These are phyloP conservation scores for Dysphania ambrosioides DNA, from an alignment of 148 eudicot genomes.

Conservation along the genomic window DNA sequence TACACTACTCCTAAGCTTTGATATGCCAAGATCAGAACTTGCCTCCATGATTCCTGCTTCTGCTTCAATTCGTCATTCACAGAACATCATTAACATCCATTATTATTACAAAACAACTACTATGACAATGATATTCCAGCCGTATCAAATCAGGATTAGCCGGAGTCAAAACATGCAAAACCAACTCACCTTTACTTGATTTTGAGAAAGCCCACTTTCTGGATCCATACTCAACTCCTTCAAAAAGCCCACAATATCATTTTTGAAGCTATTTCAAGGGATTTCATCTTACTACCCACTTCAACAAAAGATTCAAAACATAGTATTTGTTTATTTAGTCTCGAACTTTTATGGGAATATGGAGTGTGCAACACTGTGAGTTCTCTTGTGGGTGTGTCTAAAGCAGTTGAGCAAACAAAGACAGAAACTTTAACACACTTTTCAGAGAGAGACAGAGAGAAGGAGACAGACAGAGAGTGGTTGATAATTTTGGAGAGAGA, in stretches of 20 bases:
- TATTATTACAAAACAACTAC: too few species aligned
- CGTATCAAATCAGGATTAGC: not conserved
- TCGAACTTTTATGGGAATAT: too few species aligned
- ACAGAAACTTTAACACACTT: conserved; percentile 5
- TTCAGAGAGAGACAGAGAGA: not conserved
- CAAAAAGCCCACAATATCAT: conserved; percentile 38
- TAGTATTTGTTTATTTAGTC: not conserved
- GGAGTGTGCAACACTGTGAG: conserved; percentile 2
- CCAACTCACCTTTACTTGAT: conserved; percentile 60
- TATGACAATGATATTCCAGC: too few species aligned
- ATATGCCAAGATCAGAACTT: conserved; percentile 73
- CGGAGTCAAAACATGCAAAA: conserved; percentile 10
- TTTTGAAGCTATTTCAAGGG: conserved; percentile 26
- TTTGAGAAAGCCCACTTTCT: conserved; percentile 63
- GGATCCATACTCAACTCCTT: conserved; percentile 70
- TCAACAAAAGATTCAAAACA: conserved; percentile 26
- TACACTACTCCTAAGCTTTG: conserved; percentile 93
- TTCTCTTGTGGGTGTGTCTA: conserved; percentile 19
- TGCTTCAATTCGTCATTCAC: too few species aligned
- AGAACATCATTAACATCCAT: not conserved
- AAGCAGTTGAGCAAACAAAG: conserved; percentile 35
- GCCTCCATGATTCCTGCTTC: conserved; percentile 87
- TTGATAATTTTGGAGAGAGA: conserved; percentile 16
- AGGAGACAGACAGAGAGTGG: not conserved
- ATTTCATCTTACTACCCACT: conserved; percentile 33